A percentile compares a stretch with the other conserved stretches of the same genome.
These are phyloP conservation scores for Trametes cinnabarina DNA, from an alignment of 768 basidiomycete species.

Conservation along the genomic window DNA sequence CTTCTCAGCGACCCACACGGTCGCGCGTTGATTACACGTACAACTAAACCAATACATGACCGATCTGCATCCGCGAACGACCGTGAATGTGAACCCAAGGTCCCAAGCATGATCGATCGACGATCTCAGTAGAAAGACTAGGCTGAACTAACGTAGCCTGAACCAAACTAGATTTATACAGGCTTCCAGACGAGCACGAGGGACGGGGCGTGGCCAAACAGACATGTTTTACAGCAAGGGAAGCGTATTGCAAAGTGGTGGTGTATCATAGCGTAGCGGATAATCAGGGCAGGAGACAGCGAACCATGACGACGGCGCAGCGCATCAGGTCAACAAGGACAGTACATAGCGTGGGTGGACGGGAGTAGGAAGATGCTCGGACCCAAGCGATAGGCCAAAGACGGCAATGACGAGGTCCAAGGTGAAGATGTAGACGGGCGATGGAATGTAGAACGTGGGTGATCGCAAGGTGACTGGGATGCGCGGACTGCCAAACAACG, in stretches of 20 bases:
- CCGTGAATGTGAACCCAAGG: too few relatives aligned
- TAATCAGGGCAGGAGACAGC: background rate
- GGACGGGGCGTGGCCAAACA: background rate
- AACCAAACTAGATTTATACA: too few relatives aligned
- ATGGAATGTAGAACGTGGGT: background rate
- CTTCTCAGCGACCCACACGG: background rate
- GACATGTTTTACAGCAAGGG: background rate
- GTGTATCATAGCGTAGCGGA: background rate
- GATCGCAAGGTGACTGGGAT: background rate
- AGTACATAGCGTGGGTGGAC: slow-evolving; percentile 16
- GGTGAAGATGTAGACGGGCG: background rate
- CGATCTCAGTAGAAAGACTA: too few relatives aligned
- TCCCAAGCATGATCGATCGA: too few relatives aligned
- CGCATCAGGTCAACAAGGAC: slow-evolving; percentile 12
- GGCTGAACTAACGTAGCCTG: too few relatives aligned
- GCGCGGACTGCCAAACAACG: too few relatives aligned
- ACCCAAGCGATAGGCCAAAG: background rate
- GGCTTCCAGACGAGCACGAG: too few relatives aligned
- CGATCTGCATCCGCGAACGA: background rate
- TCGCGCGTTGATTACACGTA: slow-evolving; percentile 1
- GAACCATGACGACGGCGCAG: slow-evolving; percentile 7
- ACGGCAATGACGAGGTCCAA: background rate
- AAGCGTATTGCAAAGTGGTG: background rate
- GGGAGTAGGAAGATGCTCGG: background rate
- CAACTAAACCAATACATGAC: slow-evolving; percentile 2